Base-by-base conservation (phyloP, 768 basidiomycete species). In the Dioszegia aurantiaca region DNA sequence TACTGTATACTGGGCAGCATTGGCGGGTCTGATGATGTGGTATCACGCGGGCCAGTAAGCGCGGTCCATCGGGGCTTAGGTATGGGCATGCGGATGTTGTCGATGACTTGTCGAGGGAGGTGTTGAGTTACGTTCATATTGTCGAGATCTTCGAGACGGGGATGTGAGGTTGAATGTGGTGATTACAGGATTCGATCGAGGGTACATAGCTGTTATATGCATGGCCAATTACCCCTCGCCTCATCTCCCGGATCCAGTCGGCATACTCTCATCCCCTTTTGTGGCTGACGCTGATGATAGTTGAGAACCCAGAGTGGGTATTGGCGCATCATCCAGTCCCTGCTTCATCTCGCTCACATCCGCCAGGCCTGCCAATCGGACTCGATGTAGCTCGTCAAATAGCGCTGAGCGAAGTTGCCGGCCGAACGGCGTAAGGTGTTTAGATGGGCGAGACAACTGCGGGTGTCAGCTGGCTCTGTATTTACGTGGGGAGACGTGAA, bases 371-470 rank as follows among this genome's bases (percentile, higher is more conserved):
- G 56, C n/a, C 16, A 33, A 27, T 23, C 36, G 19, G 10, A 40
- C 45, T 24, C 56, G 60, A 44, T 70, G 65, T 21, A 75, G 48
- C 36, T 65, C 61, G 8, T 62, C 54, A 58, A 75, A 75, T 16
- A 75, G 58, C 27, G 65, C 58, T 33, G 67, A 58, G 12, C 73
- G 73, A 2, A 75, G 65, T 44, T 65, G 60, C 14, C 56, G 44
- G 16, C 73, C 73, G 61, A 70, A 72, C 39, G 65, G 67, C 17
- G 73, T 72, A 12, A 75, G 59, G 23, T 70, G 56, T 58, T 61
- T 63, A 12, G 67, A 60, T 21, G 64, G 62, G 30, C 70, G 56
- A 27, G 73, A 72, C 4, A 74, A 62, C 73, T 74, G 21, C n/a
- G n/a, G n/a, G n/a, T n/a, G n/a, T n/a, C n/a, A n/a, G n/a, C n/a